Evolutionary conservation across 495 filamentous ascomycete species (phyloP).

Genomic region (Neurospora pannonica): DNA sequence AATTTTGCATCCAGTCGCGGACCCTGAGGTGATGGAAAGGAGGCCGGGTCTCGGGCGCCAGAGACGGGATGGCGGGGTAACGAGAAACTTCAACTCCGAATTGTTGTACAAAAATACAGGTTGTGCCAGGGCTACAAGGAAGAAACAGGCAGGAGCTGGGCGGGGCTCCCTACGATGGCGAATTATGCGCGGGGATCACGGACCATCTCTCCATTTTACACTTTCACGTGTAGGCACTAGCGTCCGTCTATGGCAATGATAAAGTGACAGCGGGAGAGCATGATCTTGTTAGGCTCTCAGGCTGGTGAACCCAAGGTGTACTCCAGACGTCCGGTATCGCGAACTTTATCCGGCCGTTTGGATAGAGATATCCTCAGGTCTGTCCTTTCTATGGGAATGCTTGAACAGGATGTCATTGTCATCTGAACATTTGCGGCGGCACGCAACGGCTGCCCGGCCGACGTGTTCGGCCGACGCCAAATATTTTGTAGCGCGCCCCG

Average conservation of each 20-base stretch:
- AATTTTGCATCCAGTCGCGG: constrained; percentile 15
- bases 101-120: constrained; percentile 11
- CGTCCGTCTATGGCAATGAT: not conserved
- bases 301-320: not conserved
- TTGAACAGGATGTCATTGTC: no score
- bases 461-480: not conserved
- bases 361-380: not conserved
- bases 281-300: not conserved
- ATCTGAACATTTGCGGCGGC: not conserved
- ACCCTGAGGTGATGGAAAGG: constrained; percentile 11
- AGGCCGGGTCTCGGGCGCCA: constrained; percentile 21
- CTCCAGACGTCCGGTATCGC: not conserved
- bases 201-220: not conserved
- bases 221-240: not conserved
- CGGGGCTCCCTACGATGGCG: not conserved
- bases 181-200: not conserved
- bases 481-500: constrained; percentile 16
- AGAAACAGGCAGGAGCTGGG: not conserved
- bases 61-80: constrained; percentile 12
- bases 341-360: not conserved
- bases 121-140: not conserved
- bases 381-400: not conserved
- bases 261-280: not conserved
- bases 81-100: constrained; percentile 1
- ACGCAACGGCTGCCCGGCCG: not conserved